phyloP scores from a whole-genome alignment of 2,329 filamentous ascomycete genomes.

The Aurifilum marmelostoma region DNA sequence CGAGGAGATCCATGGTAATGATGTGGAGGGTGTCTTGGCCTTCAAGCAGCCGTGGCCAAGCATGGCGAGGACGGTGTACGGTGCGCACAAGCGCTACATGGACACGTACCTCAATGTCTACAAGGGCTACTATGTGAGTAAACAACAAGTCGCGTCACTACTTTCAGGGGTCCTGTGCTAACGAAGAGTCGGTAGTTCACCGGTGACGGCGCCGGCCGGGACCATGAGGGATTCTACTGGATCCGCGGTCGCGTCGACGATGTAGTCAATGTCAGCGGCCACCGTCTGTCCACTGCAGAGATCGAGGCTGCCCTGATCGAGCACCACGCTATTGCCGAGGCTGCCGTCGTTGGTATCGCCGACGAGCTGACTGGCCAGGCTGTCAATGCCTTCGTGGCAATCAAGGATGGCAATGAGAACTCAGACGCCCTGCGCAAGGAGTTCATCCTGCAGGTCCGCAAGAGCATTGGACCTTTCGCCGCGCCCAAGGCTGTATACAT shows the following conservation, averaged over 20 bases:
- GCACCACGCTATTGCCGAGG: conserved; percentile 86
- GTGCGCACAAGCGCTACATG: conserved; percentile 97
- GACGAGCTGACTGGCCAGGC: conserved; percentile 97
- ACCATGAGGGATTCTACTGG: conserved; percentile 99
- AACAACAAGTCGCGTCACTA: neutral
- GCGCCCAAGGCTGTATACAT: conserved; percentile 92
- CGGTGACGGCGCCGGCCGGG: conserved; percentile 90
- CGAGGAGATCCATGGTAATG: conserved; percentile 90
- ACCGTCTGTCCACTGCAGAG: conserved; percentile 94
- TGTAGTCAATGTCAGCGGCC: conserved; percentile 96
- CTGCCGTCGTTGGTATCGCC: conserved; percentile 88
- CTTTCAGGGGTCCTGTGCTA: neutral
- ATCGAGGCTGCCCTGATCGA: conserved; percentile 97
- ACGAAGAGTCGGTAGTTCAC: conserved; percentile 65
- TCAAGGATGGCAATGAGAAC: conserved; percentile 82
- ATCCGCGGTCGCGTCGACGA: conserved; percentile 98
- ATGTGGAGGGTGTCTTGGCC: conserved; percentile 93
- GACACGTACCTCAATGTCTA: conserved; percentile 98
- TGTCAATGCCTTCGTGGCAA: conserved; percentile 92
- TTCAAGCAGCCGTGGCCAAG: conserved; percentile 99
- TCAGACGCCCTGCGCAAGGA: conserved; percentile 88
- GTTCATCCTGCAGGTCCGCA: conserved; percentile 89
- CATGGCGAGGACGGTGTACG: conserved; percentile 98
- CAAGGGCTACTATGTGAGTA: conserved; percentile 94
- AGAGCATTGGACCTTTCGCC: conserved; percentile 96